These are phyloP conservation scores for Hibiscus syriacus DNA, from an alignment of 345 rosid species.

Conservation along the genomic window DNA sequence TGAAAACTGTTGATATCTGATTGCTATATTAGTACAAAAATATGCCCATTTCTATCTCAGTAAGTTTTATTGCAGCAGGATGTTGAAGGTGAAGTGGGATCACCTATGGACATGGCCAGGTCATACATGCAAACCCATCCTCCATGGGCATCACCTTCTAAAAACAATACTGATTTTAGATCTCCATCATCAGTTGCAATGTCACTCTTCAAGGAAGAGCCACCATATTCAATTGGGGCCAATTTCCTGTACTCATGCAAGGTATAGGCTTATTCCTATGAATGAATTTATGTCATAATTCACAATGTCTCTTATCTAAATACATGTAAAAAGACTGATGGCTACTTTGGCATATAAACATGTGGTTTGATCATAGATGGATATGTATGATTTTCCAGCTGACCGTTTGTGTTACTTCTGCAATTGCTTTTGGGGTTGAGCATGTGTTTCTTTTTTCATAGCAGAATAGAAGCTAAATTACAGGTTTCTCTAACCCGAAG, in stretches of 20 bases:
- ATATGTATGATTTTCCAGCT: neutral
- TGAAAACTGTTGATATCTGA: neutral
- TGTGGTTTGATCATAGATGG: neutral
- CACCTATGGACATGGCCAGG: constrained; percentile 80
- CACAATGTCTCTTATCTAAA: neutral
- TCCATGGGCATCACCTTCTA: constrained; percentile 66
- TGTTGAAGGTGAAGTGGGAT: constrained; percentile 46
- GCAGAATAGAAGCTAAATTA: neutral
- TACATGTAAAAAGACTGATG: neutral
- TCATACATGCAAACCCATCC: constrained; percentile 66
- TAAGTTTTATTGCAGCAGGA: constrained; percentile 27
- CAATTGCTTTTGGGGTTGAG: neutral
- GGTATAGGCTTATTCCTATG: constrained; percentile 19
- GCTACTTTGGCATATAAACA: neutral
- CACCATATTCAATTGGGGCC: constrained; percentile 35
- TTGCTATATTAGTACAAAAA: neutral
- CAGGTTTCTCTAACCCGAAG: neutral
- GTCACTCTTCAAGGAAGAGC: constrained; percentile 42
- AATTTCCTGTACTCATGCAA: constrained; percentile 40
- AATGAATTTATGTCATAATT: neutral
- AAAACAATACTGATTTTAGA: constrained; percentile 24
- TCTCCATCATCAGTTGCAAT: constrained; percentile 38
- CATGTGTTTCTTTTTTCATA: neutral
- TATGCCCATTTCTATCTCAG: neutral
- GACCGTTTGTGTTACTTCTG: neutral